phyloP scores from a whole-genome alignment of 2,329 filamentous ascomycete genomes.

The Trematosphaeria pertusa region DNA sequence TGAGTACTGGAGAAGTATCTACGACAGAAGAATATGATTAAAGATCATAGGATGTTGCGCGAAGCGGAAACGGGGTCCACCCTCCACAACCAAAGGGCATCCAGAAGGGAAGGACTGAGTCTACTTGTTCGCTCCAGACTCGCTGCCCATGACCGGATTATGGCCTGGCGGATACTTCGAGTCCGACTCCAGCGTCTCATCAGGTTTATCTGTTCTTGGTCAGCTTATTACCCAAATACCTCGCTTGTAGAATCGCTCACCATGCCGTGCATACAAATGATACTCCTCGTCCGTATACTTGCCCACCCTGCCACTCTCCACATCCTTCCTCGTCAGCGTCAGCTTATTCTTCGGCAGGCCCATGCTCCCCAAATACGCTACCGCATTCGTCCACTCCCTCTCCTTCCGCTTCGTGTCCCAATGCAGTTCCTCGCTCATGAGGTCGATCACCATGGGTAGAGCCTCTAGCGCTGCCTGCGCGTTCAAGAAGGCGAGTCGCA shows the following conservation, averaged over 20 bases:
- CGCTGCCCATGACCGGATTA: conserved; percentile 53
- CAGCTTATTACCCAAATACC: background rate
- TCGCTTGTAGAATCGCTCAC: conserved; percentile 41
- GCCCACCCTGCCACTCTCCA: conserved; percentile 59
- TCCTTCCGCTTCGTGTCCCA: conserved; percentile 79
- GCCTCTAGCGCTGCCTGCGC: conserved; percentile 89
- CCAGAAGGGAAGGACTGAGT: too few relatives aligned
- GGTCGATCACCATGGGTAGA: conserved; percentile 82
- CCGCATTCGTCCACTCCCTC: conserved; percentile 77
- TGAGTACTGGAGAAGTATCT: too few relatives aligned
- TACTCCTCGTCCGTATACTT: conserved; percentile 58
- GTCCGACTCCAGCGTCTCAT: conserved; percentile 60
- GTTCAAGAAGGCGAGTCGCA: conserved; percentile 86
- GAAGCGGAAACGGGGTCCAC: too few relatives aligned
- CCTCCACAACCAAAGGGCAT: too few relatives aligned
- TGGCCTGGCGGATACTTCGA: conserved; percentile 52
- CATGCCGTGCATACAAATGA: conserved; percentile 57
- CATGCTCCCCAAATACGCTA: conserved; percentile 67
- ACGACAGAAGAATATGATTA: too few relatives aligned
- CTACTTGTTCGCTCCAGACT: conserved; percentile 60
- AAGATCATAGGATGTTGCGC: too few relatives aligned
- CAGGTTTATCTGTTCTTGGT: conserved; percentile 56
- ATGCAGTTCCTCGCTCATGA: conserved; percentile 83
- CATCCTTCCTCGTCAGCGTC: conserved; percentile 62
- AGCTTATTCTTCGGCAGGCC: conserved; percentile 65